A percentile compares a stretch with the other conserved stretches of the same genome.
These are phyloP conservation scores for Backusella macrospora DNA, from an alignment of 192 early-diverging fungal genomes.

Conservation along the genomic window DNA sequence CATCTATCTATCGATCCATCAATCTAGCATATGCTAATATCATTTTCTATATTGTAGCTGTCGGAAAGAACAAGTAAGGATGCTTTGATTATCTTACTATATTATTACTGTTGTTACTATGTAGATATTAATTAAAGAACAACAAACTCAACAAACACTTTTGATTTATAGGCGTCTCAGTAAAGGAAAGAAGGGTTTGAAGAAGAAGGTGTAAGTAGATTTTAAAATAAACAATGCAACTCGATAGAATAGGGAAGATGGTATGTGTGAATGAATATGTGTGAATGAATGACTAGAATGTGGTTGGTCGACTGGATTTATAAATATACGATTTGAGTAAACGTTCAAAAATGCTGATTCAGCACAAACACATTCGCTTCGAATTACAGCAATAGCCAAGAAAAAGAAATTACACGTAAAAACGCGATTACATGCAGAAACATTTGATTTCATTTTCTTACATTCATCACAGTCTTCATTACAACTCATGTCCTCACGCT, in stretches of 20 bases:
- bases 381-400: too few species aligned
- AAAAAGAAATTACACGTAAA: too few species aligned
- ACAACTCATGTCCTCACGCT: too few species aligned
- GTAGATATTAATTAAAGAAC: neutral
- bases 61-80: conserved; percentile 75
- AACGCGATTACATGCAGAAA: too few species aligned
- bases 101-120: neutral
- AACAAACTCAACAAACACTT: neutral
- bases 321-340: too few species aligned
- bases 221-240: neutral
- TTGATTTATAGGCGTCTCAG: conserved; percentile 67
- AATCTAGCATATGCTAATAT: neutral
- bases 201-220: conserved; percentile 84
- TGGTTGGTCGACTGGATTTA: too few species aligned
- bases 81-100: neutral
- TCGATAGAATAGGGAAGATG: neutral
- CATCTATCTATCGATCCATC: conserved; percentile 31
- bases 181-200: too few species aligned
- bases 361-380: too few species aligned
- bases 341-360: too few species aligned
- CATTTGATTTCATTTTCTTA: too few species aligned
- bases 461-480: too few species aligned
- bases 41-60: conserved; percentile 44
- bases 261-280: neutral
- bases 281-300: too few species aligned